These are phyloP conservation scores for Anaeramoeba flamelloides DNA, from an alignment of 78 protist species.

Conservation along the genomic window DNA sequence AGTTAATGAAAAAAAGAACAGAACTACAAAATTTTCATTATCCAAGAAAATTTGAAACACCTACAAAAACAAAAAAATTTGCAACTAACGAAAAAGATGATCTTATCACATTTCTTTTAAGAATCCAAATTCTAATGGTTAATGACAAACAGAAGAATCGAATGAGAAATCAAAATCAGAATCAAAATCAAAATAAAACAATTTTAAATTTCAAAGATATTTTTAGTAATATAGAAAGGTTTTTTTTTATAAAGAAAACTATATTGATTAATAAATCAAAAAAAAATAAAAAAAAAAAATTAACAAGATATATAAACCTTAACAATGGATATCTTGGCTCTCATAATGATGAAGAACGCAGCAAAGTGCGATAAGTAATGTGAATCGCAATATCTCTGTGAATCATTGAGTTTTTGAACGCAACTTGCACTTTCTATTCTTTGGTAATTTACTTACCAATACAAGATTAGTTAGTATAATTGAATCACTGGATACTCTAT, in stretches of 20 bases:
- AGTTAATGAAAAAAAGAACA: no score
- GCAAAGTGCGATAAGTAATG: conserved; percentile 60
- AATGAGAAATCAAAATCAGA: background rate
- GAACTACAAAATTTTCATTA: no score
- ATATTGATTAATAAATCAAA: background rate
- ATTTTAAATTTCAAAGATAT: background rate
- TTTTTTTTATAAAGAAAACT: no score
- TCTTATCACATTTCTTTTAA: no score
- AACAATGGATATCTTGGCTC: conserved; percentile 59
- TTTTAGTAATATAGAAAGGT: no score
- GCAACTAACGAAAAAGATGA: no score
- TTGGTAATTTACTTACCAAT: no score
- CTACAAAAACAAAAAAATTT: no score
- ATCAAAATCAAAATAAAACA: background rate
- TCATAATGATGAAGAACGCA: conserved; percentile 61
- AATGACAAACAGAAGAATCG: background rate
- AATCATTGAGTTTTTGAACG: conserved; percentile 56
- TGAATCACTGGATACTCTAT: no score
- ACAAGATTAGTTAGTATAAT: no score
- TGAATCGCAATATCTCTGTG: conserved; percentile 54
- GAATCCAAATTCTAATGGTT: background rate
- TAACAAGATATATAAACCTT: no score
- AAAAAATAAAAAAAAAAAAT: conserved; percentile 23
- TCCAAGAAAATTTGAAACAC: no score
- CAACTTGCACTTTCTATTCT: conserved; percentile 51